Base-by-base conservation (phyloP, 202 grass and related monocot species). In the Panicum virgatum region DNA sequence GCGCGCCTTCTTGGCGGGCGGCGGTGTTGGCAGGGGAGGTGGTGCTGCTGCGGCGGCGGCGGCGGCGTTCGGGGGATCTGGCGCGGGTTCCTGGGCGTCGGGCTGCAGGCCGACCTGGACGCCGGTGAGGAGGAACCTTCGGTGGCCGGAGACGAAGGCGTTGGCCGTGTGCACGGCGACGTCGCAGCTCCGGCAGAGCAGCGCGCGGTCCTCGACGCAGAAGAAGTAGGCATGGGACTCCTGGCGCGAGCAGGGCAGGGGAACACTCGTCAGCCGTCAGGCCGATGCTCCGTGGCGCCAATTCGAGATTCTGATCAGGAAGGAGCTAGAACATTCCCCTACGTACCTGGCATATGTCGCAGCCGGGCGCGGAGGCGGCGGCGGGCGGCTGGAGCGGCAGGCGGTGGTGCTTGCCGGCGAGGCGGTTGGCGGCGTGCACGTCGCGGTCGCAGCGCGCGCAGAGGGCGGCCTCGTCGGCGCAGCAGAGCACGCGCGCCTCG, bases 271-370 rank as follows among this genome's bases (percentile, higher is more conserved):
- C 42, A 58, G 70, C n/a, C n/a, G n/a, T n/a, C n/a, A n/a, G n/a
- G n/a, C n/a, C n/a, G n/a, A n/a, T n/a, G n/a, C n/a, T n/a, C n/a
- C n/a, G n/a, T n/a, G n/a, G n/a, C 15, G 19, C 9, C 5, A 27
- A 43, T 42, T 42, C 3, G n/a, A 73, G 32, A 60, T 7, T 59
- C n/a, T 27, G 30, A 30, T 18, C 15, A 18, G 52, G 16, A 16
- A 8, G 29, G 16, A 2, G 1, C 14, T 32, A 6, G 29, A 19
- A 23, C 20, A 3, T 34, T 34, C 32, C 32, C 32, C 32, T 20
- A 5, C 54, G 5, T 32, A 98, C 96, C 96, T 99, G 96, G 88
- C 96, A 99, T 85, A 99, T 94, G 90, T 99, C 96, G 81, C 96
- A 96, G 61, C 61, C 90, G 0, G 96, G 96, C 4, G 64, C 39